Conservation (phyloP, 1,284 basidiomycete species). For the Moesziomyces antarcticus region DNA sequence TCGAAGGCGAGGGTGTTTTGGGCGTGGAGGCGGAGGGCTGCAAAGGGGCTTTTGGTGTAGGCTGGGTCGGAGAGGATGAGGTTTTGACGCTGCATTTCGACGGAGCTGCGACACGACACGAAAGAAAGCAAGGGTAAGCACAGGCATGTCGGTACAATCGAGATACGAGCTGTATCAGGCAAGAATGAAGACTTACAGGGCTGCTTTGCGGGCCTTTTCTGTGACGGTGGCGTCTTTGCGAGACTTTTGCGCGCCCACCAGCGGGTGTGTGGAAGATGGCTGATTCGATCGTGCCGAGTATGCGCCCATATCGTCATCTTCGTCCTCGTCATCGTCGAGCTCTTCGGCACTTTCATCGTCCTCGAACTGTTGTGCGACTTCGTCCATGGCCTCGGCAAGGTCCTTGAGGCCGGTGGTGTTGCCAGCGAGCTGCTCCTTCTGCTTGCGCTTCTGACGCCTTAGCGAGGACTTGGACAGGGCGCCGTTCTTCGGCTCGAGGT, state of each 20-base stretch:
- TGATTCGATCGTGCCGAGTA: slow-evolving; percentile 5
- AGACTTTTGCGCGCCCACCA: slow-evolving; percentile 22
- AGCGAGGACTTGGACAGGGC: slow-evolving; percentile 53
- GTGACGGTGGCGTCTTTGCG: slow-evolving; percentile 45
- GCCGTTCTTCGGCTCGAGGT: slow-evolving; percentile 18
- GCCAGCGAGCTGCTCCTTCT: slow-evolving; percentile 57
- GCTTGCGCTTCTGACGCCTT: slow-evolving; percentile 54
- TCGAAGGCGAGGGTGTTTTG: slow-evolving; percentile 59
- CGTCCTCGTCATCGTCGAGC: slow-evolving; percentile 22
- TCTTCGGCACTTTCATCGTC: slow-evolving; percentile 19
- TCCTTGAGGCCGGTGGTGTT: slow-evolving; percentile 58
- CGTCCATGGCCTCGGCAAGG: slow-evolving; percentile 44
- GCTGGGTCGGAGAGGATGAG: slow-evolving; percentile 57
- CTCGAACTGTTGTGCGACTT: slow-evolving; percentile 31
- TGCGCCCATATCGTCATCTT: slow-evolving; percentile 18
- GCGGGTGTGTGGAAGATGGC: slow-evolving; percentile 17
- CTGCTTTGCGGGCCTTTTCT: slow-evolving; percentile 53
- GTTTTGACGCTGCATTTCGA: slow-evolving; percentile 59
- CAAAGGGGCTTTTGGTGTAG: slow-evolving; percentile 57
- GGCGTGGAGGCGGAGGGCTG: slow-evolving; percentile 60
- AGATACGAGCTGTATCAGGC: background rate
- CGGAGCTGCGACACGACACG: slow-evolving; percentile 18
- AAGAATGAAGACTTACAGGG: slow-evolving; percentile 47
- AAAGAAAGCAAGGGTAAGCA: too few relatives aligned
- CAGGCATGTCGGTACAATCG: too few relatives aligned